Evolutionary conservation across 2,329 filamentous ascomycete genomes (phyloP), one percentile per base, ranked within the genome.

Genomic region (Arthroderma sp.): DNA sequence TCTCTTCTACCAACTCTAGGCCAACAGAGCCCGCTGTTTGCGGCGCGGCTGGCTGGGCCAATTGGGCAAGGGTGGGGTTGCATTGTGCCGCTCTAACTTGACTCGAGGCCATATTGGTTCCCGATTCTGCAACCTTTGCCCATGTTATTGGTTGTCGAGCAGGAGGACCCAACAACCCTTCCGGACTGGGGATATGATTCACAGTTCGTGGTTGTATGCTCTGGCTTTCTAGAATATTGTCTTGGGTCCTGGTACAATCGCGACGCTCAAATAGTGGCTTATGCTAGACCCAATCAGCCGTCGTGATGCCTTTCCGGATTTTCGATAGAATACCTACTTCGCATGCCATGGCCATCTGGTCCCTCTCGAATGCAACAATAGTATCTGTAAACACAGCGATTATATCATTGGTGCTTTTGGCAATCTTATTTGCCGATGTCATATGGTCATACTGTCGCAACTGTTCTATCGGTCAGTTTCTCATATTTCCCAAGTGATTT

Each of bases 361-460:
- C 40, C 9, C 48, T 39, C 6, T 49, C 46, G 22, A 60, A 49
- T 38, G 57, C 47, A 9, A 54, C 49, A 7, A 58, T 50, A 30
- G 53, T 57, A 15, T 60, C 53, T 9, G 56, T 57, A 49, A 63
- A 63, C 38, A 53, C 55, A 31, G 55, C 52, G 10, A 61, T 52
- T 30, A 64, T 59, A 44, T 55, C 52, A 39, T 61, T 51, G 46
- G 57, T 57, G 42, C 58, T 50, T 36, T 59, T 60, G 37, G 59
- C 60, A 39, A 65, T 57, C 29, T 56, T 53, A 48, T 65, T 64
- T 29, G 61, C 60, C 40, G 56, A 51, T 11, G 56, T 49, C 38
- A 56, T 51, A 50, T 57, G 54, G 28, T 54, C 52, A 45, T 58
- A 50, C 38, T 49, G 47, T 33, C 57, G 57, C 42, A 64, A 53